A percentile compares a stretch with the other conserved stretches of the same genome.
Conservation (phyloP, 1,284 basidiomycete genomes). For the Earliella scabrosa region DNA sequence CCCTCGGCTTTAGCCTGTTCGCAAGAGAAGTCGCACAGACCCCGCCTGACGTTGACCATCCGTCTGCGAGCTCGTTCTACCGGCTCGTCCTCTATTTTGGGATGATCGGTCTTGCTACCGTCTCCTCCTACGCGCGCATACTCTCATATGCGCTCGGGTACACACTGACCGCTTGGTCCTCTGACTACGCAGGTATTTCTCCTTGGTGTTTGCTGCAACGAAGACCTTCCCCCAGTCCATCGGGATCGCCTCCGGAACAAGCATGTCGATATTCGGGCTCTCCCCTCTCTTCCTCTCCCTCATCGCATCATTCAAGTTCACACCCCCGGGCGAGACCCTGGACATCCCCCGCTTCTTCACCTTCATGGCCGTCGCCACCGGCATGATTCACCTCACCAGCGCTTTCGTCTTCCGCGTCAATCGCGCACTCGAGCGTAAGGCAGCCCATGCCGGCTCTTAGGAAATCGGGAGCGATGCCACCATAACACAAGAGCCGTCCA, state of each 20-base stretch:
- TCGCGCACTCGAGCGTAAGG: constrained; percentile 1
- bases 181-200: constrained; percentile 83
- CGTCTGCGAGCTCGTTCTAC: constrained; percentile 51
- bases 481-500: no score
- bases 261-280: constrained; percentile 74
- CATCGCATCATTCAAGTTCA: constrained; percentile 65
- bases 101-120: constrained; percentile 66
- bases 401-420: constrained; percentile 33
- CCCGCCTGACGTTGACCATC: constrained; percentile 40
- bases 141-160: no score
- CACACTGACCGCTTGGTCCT: no score
- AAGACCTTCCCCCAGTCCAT: constrained; percentile 66
- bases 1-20: constrained; percentile 62
- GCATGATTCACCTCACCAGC: constrained; percentile 57
- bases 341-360: constrained; percentile 58
- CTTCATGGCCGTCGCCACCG: constrained; percentile 60
- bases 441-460: no score
- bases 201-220: constrained; percentile 74
- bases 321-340: constrained; percentile 48
- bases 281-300: constrained; percentile 76
- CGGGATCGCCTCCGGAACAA: constrained; percentile 68
- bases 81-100: constrained; percentile 63
- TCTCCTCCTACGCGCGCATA: constrained; percentile 61
- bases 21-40: constrained; percentile 56
- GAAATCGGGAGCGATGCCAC: no score